Percentiles rank a stretch among this genome's conserved stretches.
These are phyloP conservation scores for Pittosporum tobira DNA, from an alignment of 129 eudicot species.

Conservation along the genomic window DNA sequence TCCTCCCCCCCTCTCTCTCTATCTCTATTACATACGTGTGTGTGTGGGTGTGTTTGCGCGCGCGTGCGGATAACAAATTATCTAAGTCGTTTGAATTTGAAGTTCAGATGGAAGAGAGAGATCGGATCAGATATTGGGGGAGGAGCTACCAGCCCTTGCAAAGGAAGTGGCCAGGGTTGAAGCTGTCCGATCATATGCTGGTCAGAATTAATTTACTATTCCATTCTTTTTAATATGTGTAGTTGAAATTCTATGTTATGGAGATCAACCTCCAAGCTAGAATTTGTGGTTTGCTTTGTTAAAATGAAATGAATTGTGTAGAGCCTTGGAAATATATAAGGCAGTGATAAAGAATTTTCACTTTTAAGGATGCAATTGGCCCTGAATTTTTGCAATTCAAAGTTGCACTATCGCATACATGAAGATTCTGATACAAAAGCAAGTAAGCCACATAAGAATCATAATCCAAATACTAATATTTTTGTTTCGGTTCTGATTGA, in stretches of 20 bases:
- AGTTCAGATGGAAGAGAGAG: constrained; percentile 36
- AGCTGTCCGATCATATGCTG: constrained; percentile 81
- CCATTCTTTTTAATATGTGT: background rate
- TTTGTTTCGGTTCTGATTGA: background rate
- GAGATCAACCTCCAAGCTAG: background rate
- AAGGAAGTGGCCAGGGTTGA: constrained; percentile 98
- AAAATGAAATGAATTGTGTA: background rate
- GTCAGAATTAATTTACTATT: constrained; percentile 26
- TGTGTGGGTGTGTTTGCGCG: too few relatives aligned
- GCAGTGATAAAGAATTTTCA: too few relatives aligned
- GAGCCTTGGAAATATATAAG: background rate
- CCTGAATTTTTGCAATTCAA: background rate
- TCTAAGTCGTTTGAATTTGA: background rate
- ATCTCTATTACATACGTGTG: too few relatives aligned
- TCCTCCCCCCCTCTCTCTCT: background rate
- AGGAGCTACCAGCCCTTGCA: constrained; percentile 86
- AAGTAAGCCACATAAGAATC: background rate
- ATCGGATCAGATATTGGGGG: constrained; percentile 52
- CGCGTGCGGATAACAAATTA: too few relatives aligned
- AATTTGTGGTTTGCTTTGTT: background rate
- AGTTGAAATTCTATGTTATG: background rate
- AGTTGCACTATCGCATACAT: background rate
- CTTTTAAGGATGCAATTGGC: background rate
- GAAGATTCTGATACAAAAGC: background rate
- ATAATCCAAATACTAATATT: background rate